Base-by-base conservation (phyloP, 1,284 basidiomycete genomes). In the Cryptococcus depauperatus region DNA sequence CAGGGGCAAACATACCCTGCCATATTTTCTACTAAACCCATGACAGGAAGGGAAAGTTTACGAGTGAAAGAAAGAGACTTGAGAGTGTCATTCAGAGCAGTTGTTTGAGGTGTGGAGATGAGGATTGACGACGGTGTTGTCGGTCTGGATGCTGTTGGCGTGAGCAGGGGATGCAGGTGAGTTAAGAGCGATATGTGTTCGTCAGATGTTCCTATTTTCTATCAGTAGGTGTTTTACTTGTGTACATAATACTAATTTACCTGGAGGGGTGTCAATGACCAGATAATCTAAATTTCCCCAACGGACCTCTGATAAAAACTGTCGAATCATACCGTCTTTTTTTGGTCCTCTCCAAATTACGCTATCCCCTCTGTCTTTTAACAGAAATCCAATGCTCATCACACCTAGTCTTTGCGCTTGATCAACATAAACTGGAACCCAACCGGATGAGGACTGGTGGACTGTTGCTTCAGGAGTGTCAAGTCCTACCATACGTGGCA, bases 271-370 rank as follows among this genome's bases (percentile, higher is more conserved):
- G 68, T 99, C 95, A 47, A 98, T 84, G 43, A 99, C 81, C 40
- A 99, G 75, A 73, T 92, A 98, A 72, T 99, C 95, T 50, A 97
- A 74, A 37, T 90, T 83, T 41, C 91, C 93, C 95, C 95, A 99
- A 50, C 90, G 74, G 10, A 98, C 95, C 61, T 99, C 92, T 57
- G 82, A 83, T 64, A 98, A 71, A 66, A 99, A 98, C 74, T 99
- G 95, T 59, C 91, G 76, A 61, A 99, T 97, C 95, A 98, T 98
- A 38, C 89, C 95, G 61, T 96, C 96, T 79, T 98, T 99, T 78
- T 98, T 98, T 28, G 95, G 95, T 0, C 95, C 95, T 56, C 95
- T 75, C 95, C 95, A 99, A 0, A 99, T 88, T 29, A 99, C 90
- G 13, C 84, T 86, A 64, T 96, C 92, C 42, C 85, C 85, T 60